A percentile compares a stretch with the other conserved stretches of the same genome.
Conservation (phyloP, 441 rosid genomes). For the Geranium incanum region DNA sequence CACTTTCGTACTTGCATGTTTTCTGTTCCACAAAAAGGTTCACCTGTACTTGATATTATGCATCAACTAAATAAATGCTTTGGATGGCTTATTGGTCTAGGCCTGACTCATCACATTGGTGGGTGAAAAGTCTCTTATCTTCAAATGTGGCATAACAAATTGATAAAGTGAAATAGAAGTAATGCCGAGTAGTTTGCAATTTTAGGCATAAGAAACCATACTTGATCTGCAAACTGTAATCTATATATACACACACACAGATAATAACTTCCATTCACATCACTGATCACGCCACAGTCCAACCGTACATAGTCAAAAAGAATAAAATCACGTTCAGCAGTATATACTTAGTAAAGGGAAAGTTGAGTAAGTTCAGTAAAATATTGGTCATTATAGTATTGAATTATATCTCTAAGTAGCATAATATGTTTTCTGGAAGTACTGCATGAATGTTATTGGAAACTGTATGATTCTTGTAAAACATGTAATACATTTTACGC, state of each 20-base stretch:
- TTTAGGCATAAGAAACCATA: neutral
- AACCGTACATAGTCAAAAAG: neutral
- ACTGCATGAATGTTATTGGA: neutral
- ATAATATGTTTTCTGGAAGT: neutral
- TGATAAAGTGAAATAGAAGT: neutral
- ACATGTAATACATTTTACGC: neutral
- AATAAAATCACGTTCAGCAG: neutral
- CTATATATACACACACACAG: neutral
- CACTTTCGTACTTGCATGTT: neutral
- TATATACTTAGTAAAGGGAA: neutral
- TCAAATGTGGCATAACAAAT: neutral
- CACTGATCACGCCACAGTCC: neutral
- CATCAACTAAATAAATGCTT: neutral
- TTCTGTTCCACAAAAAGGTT: neutral
- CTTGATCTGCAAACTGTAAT: neutral
- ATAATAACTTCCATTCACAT: neutral
- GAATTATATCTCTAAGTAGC: neutral
- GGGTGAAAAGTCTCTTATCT: neutral
- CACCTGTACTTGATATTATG: neutral
- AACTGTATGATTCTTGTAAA: neutral
- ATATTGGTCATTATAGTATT: neutral
- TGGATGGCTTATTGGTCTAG: neutral
- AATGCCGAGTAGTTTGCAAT: neutral
- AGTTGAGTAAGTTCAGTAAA: neutral
- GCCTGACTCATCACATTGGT: neutral